Evolutionary conservation across 768 basidiomycete species (phyloP).

Genomic region (Lentinula boryana): DNA sequence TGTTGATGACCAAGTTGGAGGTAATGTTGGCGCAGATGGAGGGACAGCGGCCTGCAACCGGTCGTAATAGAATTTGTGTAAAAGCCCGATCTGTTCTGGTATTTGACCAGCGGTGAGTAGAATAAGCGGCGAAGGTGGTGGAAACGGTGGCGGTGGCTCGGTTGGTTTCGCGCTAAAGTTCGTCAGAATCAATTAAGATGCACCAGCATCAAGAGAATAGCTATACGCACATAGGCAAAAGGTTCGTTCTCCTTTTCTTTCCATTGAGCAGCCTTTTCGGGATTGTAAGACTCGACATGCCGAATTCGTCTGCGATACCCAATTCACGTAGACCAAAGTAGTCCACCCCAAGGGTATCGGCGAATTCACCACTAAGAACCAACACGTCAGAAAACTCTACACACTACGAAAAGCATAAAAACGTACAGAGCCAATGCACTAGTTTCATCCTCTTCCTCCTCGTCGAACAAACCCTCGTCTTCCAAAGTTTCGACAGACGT

Average conservation of each 20-base stretch:
- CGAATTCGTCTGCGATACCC: slow-evolving; percentile 84
- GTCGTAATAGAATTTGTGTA: slow-evolving; percentile 66
- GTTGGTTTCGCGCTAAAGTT: slow-evolving; percentile 48
- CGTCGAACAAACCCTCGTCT: slow-evolving; percentile 47
- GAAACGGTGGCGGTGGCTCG: slow-evolving; percentile 79
- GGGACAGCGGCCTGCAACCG: slow-evolving; percentile 43
- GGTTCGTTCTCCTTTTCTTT: slow-evolving; percentile 41
- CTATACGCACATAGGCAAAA: slow-evolving; percentile 40
- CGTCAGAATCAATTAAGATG: neutral
- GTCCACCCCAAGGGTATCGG: slow-evolving; percentile 85
- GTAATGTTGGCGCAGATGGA: slow-evolving; percentile 15
- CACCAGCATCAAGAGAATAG: neutral
- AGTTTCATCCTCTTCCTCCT: slow-evolving; percentile 40
- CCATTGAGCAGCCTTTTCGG: slow-evolving; percentile 74
- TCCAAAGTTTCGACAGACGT: slow-evolving; percentile 39
- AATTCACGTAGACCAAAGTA: slow-evolving; percentile 85
- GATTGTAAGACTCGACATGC: slow-evolving; percentile 68
- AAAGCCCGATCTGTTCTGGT: slow-evolving; percentile 80
- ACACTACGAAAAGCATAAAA: neutral
- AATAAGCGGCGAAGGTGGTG: slow-evolving; percentile 78
- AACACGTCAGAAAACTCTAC: neutral
- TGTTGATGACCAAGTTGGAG: slow-evolving; percentile 5
- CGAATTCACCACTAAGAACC: slow-evolving; percentile 68
- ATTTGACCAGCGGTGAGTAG: slow-evolving; percentile 60
- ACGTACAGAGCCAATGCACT: slow-evolving; percentile 36